Conservation (phyloP, 1,139 yeast species). For the Yamadazyma sp. region DNA sequence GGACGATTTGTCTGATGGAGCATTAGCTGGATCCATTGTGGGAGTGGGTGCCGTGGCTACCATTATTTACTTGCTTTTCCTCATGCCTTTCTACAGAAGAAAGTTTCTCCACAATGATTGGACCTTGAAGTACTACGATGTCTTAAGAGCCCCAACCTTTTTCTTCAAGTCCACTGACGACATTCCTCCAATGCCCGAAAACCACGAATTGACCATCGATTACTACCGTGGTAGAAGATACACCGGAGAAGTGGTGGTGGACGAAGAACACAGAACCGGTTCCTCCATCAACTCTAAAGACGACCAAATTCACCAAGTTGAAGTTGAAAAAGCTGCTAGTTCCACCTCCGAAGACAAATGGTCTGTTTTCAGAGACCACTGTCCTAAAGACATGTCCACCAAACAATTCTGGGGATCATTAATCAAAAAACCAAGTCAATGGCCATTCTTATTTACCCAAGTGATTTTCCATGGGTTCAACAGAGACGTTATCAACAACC, state of each 20-base stretch:
- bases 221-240: slow-evolving; percentile 64
- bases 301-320: slow-evolving; percentile 11
- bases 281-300: slow-evolving; percentile 16
- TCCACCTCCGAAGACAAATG: slow-evolving; percentile 9
- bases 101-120: slow-evolving; percentile 63
- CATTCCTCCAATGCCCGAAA: slow-evolving; percentile 69
- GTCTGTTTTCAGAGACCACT: slow-evolving; percentile 12
- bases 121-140: slow-evolving; percentile 61
- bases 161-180: slow-evolving; percentile 55
- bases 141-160: slow-evolving; percentile 56
- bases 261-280: slow-evolving; percentile 14
- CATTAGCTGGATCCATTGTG: slow-evolving; percentile 55
- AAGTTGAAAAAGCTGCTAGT: slow-evolving; percentile 7
- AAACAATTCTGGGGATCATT: slow-evolving; percentile 44
- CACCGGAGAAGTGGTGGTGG: slow-evolving; percentile 15
- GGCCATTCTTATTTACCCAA: slow-evolving; percentile 54
- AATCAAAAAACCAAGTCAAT: slow-evolving; percentile 47
- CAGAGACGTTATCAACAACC: slow-evolving; percentile 59
- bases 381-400: slow-evolving; percentile 29
- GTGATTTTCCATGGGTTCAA: slow-evolving; percentile 59
- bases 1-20: slow-evolving; percentile 48
- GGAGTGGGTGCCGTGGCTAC: slow-evolving; percentile 64
- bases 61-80: slow-evolving; percentile 50
- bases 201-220: slow-evolving; percentile 55
- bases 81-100: slow-evolving; percentile 65